Evolutionary conservation across 192 early-diverging fungal species (phyloP).

Genomic region (Backusella liffmaniae): DNA sequence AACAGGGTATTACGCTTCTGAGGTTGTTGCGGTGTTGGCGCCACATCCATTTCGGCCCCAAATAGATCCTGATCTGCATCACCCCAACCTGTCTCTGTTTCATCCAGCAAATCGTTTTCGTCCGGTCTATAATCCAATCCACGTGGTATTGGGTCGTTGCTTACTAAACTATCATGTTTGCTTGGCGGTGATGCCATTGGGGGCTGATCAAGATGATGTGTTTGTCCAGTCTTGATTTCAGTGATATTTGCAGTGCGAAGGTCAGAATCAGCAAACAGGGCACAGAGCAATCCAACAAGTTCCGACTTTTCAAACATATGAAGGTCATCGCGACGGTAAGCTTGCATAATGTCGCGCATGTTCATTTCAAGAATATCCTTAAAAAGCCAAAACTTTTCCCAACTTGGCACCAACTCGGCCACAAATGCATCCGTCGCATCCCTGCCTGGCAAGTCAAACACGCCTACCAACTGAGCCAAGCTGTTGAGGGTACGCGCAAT

Average conservation of each 20-base stretch:
- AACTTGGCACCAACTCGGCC: conserved; percentile 19
- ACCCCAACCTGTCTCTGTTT: conserved; percentile 15
- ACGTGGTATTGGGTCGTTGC: neutral
- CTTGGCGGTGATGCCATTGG: neutral
- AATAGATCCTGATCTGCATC: conserved; percentile 27
- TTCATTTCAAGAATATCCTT: conserved; percentile 54
- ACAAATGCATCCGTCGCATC: conserved; percentile 18
- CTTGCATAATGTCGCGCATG: conserved; percentile 54
- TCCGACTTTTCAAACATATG: conserved; percentile 46
- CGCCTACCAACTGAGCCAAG: conserved; percentile 24
- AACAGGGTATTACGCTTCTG: neutral
- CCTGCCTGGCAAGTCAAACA: conserved; percentile 22
- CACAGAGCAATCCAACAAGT: conserved; percentile 47
- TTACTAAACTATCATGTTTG: neutral
- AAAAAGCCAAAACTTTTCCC: conserved; percentile 52
- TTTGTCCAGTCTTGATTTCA: conserved; percentile 40
- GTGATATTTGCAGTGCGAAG: conserved; percentile 44
- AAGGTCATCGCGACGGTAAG: conserved; percentile 44
- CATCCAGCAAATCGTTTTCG: conserved; percentile 11
- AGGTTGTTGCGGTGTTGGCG: neutral
- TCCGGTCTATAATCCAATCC: neutral
- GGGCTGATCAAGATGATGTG: neutral
- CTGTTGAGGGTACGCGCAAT: conserved; percentile 29
- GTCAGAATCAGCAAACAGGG: conserved; percentile 57
- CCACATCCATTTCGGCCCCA: neutral